phyloP scores from a whole-genome alignment of 2,329 filamentous ascomycete genomes.

The Alternaria alternata region DNA sequence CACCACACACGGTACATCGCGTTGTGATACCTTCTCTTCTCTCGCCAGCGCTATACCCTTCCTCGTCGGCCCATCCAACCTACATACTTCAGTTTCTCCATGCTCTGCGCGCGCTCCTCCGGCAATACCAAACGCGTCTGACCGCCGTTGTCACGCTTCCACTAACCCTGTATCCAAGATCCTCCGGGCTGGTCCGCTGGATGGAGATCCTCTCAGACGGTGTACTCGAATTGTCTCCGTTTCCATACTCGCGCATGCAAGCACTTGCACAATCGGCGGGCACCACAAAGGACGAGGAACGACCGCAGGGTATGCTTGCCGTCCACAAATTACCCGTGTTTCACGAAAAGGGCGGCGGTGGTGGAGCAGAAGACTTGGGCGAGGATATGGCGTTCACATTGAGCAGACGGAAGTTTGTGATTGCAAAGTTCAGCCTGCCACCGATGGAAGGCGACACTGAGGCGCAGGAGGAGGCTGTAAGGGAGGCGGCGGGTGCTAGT shows the following conservation, averaged over 20 bases:
- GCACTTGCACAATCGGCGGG: conserved; percentile 58
- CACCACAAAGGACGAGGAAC: conserved; percentile 71
- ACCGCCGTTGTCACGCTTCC: conserved; percentile 81
- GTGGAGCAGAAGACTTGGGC: conserved; percentile 67
- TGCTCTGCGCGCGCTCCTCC: conserved; percentile 75
- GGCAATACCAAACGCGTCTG: conserved; percentile 69
- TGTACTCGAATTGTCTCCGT: conserved; percentile 83
- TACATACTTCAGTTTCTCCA: conserved; percentile 84
- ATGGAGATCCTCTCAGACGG: conserved; percentile 86
- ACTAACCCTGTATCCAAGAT: conserved; percentile 78
- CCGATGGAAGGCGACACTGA: conserved; percentile 80
- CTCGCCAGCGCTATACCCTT: conserved; percentile 83
- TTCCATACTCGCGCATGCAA: conserved; percentile 65
- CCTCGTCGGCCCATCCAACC: conserved; percentile 72
- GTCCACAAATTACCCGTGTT: conserved; percentile 84
- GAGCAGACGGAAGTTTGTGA: conserved; percentile 81
- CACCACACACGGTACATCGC: conserved; percentile 74
- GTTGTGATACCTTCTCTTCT: conserved; percentile 85
- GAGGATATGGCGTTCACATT: conserved; percentile 92
- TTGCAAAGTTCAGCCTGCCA: conserved; percentile 88
- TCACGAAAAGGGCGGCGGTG: conserved; percentile 87
- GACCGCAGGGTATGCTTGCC: conserved; percentile 84
- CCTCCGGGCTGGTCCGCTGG: conserved; percentile 80
- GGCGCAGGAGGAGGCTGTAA: conserved; percentile 60
- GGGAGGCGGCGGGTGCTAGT: conserved; percentile 50